A percentile compares a stretch with the other conserved stretches of the same genome.
phyloP scores from a whole-genome alignment of 495 filamentous ascomycete species.

The Hypoxylon lenormandii region DNA sequence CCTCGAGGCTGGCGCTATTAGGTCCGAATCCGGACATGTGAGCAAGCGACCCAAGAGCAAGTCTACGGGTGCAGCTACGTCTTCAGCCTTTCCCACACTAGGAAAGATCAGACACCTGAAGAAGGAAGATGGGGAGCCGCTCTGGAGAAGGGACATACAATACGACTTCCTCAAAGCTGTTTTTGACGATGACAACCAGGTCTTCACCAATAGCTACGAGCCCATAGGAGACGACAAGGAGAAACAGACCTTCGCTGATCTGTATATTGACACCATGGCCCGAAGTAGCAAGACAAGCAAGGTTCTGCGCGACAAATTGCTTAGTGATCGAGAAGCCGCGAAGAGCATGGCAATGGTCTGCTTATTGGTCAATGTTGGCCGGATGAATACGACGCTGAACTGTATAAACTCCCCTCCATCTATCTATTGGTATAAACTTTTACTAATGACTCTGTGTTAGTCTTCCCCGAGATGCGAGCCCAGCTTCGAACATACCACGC shows the following conservation, averaged over 20 bases:
- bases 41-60: conserved; percentile 45
- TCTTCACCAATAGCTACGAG: conserved; percentile 87
- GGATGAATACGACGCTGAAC: conserved; percentile 99
- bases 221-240: conserved; percentile 68
- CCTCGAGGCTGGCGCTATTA: conserved; percentile 45
- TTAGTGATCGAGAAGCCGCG: conserved; percentile 89
- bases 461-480: conserved; percentile 99
- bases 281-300: conserved; percentile 99
- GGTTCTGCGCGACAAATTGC: conserved; percentile 94
- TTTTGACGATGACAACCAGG: conserved; percentile 84
- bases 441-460: conserved; percentile 63
- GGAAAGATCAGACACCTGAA: conserved; percentile 96
- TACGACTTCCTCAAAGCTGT: conserved; percentile 92
- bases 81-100: conserved; percentile 63
- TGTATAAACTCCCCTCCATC: conserved; percentile 68
- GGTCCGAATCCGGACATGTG: conserved; percentile 43
- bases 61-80: conserved; percentile 21
- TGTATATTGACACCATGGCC: conserved; percentile 98
- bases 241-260: conserved; percentile 88
- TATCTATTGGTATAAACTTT: conserved; percentile 2
- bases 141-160: conserved; percentile 98
- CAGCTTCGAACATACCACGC: conserved; percentile 98
- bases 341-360: conserved; percentile 99
- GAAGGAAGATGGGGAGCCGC: conserved; percentile 94
- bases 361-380: conserved; percentile 92